Base-by-base conservation (phyloP, 495 filamentous ascomycete species). In the Parmelia sp. region DNA sequence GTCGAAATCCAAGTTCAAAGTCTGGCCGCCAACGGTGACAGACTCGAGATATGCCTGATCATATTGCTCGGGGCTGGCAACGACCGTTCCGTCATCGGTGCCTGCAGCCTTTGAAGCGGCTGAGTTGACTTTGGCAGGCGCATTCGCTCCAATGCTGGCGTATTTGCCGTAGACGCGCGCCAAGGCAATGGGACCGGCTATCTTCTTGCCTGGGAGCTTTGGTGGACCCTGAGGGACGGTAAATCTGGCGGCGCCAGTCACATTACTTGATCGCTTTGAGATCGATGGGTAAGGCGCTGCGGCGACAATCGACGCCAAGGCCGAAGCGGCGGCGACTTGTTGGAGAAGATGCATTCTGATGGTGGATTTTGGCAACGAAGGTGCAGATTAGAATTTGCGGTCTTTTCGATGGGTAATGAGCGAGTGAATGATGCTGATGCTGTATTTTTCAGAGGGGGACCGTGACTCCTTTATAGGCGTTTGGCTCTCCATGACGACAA, bases 1-100 rank as follows among this genome's bases (percentile, higher is more conserved):
- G 72, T 92, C 89, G 69, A 90, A 81, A 70, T 90, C 86, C 63
- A 91, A 70, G 68, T 85, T 80, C 67, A 91, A 71, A 6, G 78
- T 81, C 60, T 85, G 83, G 21, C 76, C 75, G 62, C 89, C 89
- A 66, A 91, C 78, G 5, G 75, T 78, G 60, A 91, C 87, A 14
- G 86, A 85, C 35, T 80, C 81, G 60, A 91, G 73, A 68, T 89
- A 92, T 69, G 87, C 83, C 49, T 71, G 66, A 69, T 90, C 89
- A 66, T 81, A 72, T 15, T 71, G 58, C 71, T 84, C 76, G 0
- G 89, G 88, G 17, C 74, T 80, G 23, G 84, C 79, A 53, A 72
- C 64, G 33, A 76, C 84, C 60, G 75, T 75, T 58, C 79, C 81
- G 23, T 76, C 78, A 55, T 75, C 71, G 42, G 74, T 78, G 56